Evolutionary conservation across 441 rosid species (phyloP).

Genomic region (Isatis lusitanica): DNA sequence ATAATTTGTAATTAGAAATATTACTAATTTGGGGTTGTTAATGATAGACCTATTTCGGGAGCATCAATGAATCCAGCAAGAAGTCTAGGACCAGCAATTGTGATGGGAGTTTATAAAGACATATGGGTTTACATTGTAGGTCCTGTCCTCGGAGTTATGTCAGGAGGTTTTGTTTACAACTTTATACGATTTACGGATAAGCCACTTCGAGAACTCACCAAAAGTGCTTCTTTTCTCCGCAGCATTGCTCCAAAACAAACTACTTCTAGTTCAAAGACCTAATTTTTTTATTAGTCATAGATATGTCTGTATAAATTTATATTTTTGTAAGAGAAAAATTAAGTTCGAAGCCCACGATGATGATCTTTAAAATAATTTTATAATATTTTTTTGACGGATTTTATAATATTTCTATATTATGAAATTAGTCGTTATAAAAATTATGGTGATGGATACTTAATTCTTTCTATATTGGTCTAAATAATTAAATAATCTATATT

Average conservation of each 20-base stretch:
- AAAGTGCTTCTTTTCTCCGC: slow-evolving; percentile 28
- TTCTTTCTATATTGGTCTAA: too few species aligned
- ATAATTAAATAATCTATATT: too few species aligned
- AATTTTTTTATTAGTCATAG: neutral
- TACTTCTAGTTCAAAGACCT: neutral
- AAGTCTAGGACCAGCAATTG: slow-evolving; percentile 72
- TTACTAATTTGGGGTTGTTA: neutral
- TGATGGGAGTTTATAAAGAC: slow-evolving; percentile 45
- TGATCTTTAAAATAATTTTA: too few species aligned
- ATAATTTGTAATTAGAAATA: neutral
- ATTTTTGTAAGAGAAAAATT: too few species aligned
- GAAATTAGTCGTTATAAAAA: too few species aligned
- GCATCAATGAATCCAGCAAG: slow-evolving; percentile 87
- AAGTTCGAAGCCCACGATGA: too few species aligned
- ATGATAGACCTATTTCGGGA: slow-evolving; percentile 57
- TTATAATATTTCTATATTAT: too few species aligned
- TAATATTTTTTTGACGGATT: too few species aligned
- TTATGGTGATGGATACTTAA: too few species aligned
- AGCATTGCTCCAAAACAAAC: neutral
- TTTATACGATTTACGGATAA: slow-evolving; percentile 44
- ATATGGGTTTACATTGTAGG: slow-evolving; percentile 66
- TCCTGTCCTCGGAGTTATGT: slow-evolving; percentile 51
- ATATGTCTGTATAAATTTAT: neutral
- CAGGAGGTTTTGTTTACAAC: slow-evolving; percentile 52
- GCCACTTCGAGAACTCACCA: slow-evolving; percentile 41